Percentiles rank a stretch among this genome's conserved stretches.
phyloP scores from a whole-genome alignment of 768 basidiomycete genomes.

The Solioccasus polychromus region DNA sequence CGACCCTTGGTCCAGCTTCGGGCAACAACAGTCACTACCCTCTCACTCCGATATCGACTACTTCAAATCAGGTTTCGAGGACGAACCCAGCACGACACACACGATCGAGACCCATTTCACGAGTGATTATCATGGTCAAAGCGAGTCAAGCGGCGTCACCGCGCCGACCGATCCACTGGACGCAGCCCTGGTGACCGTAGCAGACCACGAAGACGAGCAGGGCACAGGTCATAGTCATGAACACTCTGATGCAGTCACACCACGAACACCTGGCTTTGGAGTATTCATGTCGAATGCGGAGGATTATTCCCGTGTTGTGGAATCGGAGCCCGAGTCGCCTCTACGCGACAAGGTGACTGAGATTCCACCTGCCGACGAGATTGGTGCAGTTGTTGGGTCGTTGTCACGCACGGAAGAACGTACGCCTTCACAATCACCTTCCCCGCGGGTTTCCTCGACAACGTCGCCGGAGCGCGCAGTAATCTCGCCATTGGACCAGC shows the following conservation, averaged over 20 bases:
- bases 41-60: slow-evolving; percentile 25
- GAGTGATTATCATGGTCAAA: slow-evolving; percentile 33
- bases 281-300: slow-evolving; percentile 27
- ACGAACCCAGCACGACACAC: slow-evolving; percentile 20
- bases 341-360: slow-evolving; percentile 31
- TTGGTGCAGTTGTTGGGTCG: slow-evolving; percentile 7
- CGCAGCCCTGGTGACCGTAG: slow-evolving; percentile 32
- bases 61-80: slow-evolving; percentile 29
- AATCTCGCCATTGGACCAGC: slow-evolving; percentile 30
- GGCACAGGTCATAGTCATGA: slow-evolving; percentile 10
- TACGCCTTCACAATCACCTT: slow-evolving; percentile 4
- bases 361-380: slow-evolving; percentile 33
- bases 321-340: slow-evolving; percentile 14
- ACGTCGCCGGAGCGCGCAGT: slow-evolving; percentile 27
- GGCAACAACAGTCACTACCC: slow-evolving; percentile 29
- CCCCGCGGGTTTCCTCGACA: slow-evolving; percentile 9
- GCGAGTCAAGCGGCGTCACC: slow-evolving; percentile 17
- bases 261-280: slow-evolving; percentile 50
- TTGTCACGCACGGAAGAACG: slow-evolving; percentile 14
- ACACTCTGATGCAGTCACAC: slow-evolving; percentile 10
- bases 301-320: slow-evolving; percentile 21
- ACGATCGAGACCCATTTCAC: slow-evolving; percentile 37
- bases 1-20: slow-evolving; percentile 74
- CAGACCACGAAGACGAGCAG: slow-evolving; percentile 32
- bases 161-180: slow-evolving; percentile 41